Percentiles rank a stretch among this genome's conserved stretches.
These are phyloP conservation scores for Phytopythium sindhum DNA, from an alignment of 352 stramenopile genomes.

Conservation along the genomic window DNA sequence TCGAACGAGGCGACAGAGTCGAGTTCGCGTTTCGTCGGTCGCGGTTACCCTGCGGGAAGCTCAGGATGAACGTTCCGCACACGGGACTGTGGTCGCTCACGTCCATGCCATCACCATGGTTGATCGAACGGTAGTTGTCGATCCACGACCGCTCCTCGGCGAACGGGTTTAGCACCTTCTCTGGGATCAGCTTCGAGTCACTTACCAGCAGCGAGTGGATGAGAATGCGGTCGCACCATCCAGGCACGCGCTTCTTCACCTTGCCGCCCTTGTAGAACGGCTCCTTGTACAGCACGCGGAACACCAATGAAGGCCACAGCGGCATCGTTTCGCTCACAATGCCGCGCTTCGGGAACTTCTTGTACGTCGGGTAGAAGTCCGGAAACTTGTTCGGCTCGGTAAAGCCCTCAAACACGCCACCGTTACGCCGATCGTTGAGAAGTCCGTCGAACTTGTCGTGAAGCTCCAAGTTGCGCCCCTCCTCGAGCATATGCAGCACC, in stretches of 20 bases:
- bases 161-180: constrained; percentile 69
- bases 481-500: constrained; percentile 78
- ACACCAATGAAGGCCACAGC: constrained; percentile 73
- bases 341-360: constrained; percentile 78
- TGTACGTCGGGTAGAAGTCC: constrained; percentile 90
- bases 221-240: constrained; percentile 86
- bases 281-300: constrained; percentile 84
- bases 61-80: constrained; percentile 72
- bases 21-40: constrained; percentile 3
- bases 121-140: constrained; percentile 82
- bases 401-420: constrained; percentile 78
- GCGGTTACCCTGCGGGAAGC: constrained; percentile 38
- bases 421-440: constrained; percentile 70
- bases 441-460: constrained; percentile 86
- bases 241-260: constrained; percentile 86
- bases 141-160: constrained; percentile 35
- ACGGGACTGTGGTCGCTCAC: constrained; percentile 83
- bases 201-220: constrained; percentile 78
- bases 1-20: constrained; percentile 11
- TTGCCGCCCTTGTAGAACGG: constrained; percentile 89
- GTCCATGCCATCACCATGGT: constrained; percentile 78
- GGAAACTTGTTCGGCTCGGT: constrained; percentile 80
- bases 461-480: constrained; percentile 66
- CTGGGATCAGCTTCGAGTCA: constrained; percentile 73
- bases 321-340: constrained; percentile 56